A percentile compares a stretch with the other conserved stretches of the same genome.
Evolutionary conservation across 257 asterid genomes (phyloP).

Genomic region (Cruciata laevipes): DNA sequence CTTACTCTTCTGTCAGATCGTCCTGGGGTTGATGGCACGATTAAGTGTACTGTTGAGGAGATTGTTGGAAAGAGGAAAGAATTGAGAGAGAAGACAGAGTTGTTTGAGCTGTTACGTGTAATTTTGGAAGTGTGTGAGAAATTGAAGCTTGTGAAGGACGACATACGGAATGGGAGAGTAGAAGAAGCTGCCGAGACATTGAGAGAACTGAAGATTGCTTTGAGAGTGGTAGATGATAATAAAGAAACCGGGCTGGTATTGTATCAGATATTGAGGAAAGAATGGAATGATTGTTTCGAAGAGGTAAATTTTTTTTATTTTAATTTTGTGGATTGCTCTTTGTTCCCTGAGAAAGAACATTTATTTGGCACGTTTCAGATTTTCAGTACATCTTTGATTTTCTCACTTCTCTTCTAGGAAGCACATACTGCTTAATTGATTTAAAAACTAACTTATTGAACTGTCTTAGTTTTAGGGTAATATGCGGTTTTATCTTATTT

Average conservation of each 20-base stretch:
- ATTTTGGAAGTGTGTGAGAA: slow-evolving; percentile 50
- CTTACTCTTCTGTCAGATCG: slow-evolving; percentile 51
- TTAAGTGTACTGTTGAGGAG: slow-evolving; percentile 42
- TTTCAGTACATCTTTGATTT: background rate
- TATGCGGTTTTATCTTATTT: slow-evolving; percentile 26
- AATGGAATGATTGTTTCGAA: slow-evolving; percentile 70
- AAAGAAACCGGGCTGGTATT: slow-evolving; percentile 46
- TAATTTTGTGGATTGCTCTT: background rate
- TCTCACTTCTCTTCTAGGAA: background rate
- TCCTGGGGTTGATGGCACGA: slow-evolving; percentile 46
- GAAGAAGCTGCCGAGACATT: slow-evolving; percentile 63
- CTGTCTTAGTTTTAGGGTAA: background rate
- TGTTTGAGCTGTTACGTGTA: slow-evolving; percentile 45
- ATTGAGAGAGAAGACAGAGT: slow-evolving; percentile 50
- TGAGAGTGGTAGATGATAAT: slow-evolving; percentile 46
- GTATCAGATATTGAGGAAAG: slow-evolving; percentile 51
- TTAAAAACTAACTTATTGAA: background rate
- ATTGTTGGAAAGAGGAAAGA: slow-evolving; percentile 56
- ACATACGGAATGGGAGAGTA: slow-evolving; percentile 43
- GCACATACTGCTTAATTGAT: background rate
- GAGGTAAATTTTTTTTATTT: slow-evolving; percentile 37
- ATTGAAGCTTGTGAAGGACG: slow-evolving; percentile 41
- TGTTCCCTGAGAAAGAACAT: background rate
- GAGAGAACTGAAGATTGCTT: slow-evolving; percentile 54
- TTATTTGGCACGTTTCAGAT: background rate